Evolutionary conservation across 2,329 filamentous ascomycete species (phyloP).

Genomic region (Domatiomyces globalis): DNA sequence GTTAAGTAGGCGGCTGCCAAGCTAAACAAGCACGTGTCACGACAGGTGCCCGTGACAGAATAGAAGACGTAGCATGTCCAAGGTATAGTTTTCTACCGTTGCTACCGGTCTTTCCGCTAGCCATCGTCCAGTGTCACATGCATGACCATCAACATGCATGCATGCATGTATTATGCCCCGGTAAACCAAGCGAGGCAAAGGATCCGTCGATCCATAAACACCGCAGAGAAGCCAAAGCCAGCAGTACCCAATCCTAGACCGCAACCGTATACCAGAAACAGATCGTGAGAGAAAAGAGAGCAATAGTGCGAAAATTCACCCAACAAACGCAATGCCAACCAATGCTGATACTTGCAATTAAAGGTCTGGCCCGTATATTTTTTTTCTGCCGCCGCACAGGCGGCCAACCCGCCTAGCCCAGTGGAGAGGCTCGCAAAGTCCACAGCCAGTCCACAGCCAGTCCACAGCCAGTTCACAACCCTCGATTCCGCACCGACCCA

Average conservation of each 20-base stretch:
- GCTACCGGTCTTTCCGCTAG: neutral
- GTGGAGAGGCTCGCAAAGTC: neutral
- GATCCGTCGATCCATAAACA: neutral
- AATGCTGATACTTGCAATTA: neutral
- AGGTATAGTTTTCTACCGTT: neutral
- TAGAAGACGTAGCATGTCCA: neutral
- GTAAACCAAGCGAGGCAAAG: neutral
- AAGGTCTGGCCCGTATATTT: neutral
- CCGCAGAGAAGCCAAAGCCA: neutral
- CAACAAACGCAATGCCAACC: neutral
- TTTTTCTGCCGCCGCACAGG: neutral
- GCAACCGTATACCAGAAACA: neutral
- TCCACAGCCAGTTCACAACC: too few species aligned
- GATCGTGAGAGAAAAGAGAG: neutral
- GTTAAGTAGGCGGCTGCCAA: too few species aligned
- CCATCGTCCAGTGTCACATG: neutral
- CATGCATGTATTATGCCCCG: neutral
- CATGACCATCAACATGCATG: neutral
- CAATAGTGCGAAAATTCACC: neutral
- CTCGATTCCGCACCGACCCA: neutral
- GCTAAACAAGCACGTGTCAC: too few species aligned
- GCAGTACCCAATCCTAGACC: neutral
- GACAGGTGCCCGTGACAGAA: too few species aligned
- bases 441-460: too few species aligned
- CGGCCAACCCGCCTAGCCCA: too few species aligned